Evolutionary conservation across 805 yeast genomes (phyloP).

Genomic region (Cephaloascus albidus): DNA sequence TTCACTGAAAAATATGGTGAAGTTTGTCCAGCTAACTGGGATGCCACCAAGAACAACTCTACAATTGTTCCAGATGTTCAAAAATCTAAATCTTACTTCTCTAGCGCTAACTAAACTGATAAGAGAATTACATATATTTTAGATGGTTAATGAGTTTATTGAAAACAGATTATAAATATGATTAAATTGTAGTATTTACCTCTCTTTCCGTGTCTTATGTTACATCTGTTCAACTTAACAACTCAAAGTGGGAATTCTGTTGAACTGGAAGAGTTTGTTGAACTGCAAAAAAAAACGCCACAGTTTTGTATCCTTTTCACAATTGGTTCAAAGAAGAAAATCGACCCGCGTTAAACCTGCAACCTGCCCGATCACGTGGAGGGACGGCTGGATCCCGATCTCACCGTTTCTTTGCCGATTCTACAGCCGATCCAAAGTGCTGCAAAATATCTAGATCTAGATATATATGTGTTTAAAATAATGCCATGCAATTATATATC

Average conservation of each 20-base stretch:
- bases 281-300: not conserved
- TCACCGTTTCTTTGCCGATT: too few relatives aligned
- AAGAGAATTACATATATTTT: not conserved
- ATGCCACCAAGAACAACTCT: slow-evolving; percentile 73
- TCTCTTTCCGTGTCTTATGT: not conserved
- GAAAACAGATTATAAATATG: too few relatives aligned
- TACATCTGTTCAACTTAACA: not conserved
- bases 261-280: not conserved
- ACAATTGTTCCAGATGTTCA: slow-evolving; percentile 81
- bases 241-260: not conserved
- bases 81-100: slow-evolving; percentile 74
- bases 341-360: too few relatives aligned
- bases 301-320: not conserved
- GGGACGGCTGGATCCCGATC: too few relatives aligned
- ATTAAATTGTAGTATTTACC: not conserved
- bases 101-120: slow-evolving; percentile 38
- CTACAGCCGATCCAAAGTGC: too few relatives aligned
- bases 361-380: too few relatives aligned
- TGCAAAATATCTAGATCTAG: too few relatives aligned
- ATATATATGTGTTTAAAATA: too few relatives aligned
- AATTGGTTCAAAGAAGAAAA: not conserved
- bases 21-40: slow-evolving; percentile 99
- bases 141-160: too few relatives aligned
- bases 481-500: too few relatives aligned
- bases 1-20: slow-evolving; percentile 99